Base-by-base conservation (phyloP, 140 eudicot genomes). In the Stevia rebaudiana region DNA sequence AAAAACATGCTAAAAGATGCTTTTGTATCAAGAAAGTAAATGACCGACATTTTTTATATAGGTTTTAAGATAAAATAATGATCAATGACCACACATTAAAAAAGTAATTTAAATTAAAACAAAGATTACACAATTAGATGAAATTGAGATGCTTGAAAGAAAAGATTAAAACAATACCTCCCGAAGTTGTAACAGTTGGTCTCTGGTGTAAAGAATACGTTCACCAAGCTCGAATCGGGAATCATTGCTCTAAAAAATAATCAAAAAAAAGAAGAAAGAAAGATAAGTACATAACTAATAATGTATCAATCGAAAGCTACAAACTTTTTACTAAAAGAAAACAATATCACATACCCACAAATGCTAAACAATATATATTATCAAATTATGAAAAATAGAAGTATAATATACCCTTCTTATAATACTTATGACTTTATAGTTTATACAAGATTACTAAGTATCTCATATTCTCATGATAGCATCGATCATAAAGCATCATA, bases 151-250 rank as follows among this genome's bases (percentile, higher is more conserved):
- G 28, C 47, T 10, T 17, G 21, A 65, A 18, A 6, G 41, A n/a
- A 62, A 16, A 2, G 22, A 5, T 22, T 41, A 57, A 59, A 40
- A 47, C 23, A 57, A 55, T 81, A 92, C 99, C 99, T 85, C 95
- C 63, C 97, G 83, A 33, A 92, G 87, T 54, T 88, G 95, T 63
- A 88, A 63, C 76, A 92, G 88, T 80, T 85, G 94, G 70, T 92
- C 99, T 55, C 95, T 61, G 64, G 89, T 74, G 74, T 74, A 92
- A 42, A 81, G 89, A 66, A 92, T 76, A 21, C 84, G 84, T 61
- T 92, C 99, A 69, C 79, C 97, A 68, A 82, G 76, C 62, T 92
- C 98, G 55, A 81, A 81, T 11, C 95, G 87, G 16, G 84, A 78
- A 61, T 92, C 99, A 61, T 87, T 89, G 73, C 70, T 77, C 99